A percentile compares a stretch with the other conserved stretches of the same genome.
These are phyloP conservation scores for Centella asiatica DNA, from an alignment of 129 eudicot genomes.

Conservation along the genomic window DNA sequence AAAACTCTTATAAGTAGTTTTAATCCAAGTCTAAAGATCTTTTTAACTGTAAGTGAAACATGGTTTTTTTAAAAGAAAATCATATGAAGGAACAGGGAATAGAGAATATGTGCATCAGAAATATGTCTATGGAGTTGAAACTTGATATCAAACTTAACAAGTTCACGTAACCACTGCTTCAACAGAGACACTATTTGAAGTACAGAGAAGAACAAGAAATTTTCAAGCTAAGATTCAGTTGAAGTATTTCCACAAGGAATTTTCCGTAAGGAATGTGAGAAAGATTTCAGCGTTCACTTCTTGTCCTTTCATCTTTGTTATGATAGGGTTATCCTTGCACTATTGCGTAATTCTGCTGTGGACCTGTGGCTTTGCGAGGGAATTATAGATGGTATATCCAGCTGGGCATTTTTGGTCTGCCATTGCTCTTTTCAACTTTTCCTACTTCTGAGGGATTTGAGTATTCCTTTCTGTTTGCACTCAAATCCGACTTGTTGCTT, in stretches of 20 bases:
- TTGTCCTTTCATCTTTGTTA: neutral
- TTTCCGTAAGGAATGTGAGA: too few relatives aligned
- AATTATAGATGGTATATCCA: neutral
- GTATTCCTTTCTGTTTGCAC: too few relatives aligned
- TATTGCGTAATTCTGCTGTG: neutral
- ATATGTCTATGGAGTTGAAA: neutral
- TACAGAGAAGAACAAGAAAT: too few relatives aligned
- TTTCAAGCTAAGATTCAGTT: neutral
- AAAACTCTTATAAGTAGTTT: conserved; percentile 1
- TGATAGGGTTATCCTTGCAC: neutral
- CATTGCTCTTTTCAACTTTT: neutral
- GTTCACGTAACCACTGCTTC: too few relatives aligned
- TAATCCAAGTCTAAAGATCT: neutral
- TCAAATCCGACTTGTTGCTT: too few relatives aligned
- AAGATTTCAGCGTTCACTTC: neutral
- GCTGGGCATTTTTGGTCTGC: neutral
- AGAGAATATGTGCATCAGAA: neutral
- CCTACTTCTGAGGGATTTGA: too few relatives aligned
- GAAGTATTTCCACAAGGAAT: too few relatives aligned
- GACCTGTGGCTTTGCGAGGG: neutral
- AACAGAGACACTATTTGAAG: too few relatives aligned
- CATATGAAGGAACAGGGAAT: too few relatives aligned
- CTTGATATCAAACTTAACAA: neutral
- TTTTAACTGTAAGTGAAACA: too few relatives aligned
- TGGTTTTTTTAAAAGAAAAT: too few relatives aligned